Conservation (phyloP, 306 rosid species). For the Oemleria cerasiformis region DNA sequence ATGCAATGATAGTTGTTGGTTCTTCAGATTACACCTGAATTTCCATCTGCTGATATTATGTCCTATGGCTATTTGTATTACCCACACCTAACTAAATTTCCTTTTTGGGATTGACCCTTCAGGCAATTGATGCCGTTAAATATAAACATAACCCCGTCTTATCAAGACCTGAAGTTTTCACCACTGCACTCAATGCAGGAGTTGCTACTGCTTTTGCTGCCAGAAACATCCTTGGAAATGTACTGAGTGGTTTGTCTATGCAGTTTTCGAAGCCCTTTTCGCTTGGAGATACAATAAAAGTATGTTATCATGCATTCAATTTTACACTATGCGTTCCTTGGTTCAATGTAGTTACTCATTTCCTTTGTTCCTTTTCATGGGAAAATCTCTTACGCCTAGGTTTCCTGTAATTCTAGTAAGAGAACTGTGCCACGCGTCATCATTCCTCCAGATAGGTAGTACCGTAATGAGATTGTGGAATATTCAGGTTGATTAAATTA, state of each 20-base stretch:
- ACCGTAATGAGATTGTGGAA: background rate
- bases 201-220: constrained; percentile 95
- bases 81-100: background rate
- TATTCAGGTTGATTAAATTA: background rate
- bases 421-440: background rate
- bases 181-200: constrained; percentile 47
- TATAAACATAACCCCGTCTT: background rate
- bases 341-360: background rate
- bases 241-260: constrained; percentile 79
- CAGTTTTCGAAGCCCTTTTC: constrained; percentile 93
- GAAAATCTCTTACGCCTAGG: background rate
- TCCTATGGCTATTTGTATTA: background rate
- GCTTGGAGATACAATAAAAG: constrained; percentile 93
- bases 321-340: background rate
- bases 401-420: background rate
- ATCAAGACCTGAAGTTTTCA: constrained; percentile 13
- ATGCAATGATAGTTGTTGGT: background rate
- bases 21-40: background rate
- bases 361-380: background rate
- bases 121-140: background rate
- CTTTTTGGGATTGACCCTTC: background rate
- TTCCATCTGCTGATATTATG: background rate
- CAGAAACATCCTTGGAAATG: constrained; percentile 79
- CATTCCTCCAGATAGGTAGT: background rate
- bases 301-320: constrained; percentile 20